Percentiles rank a stretch among this genome's conserved stretches.
These are phyloP conservation scores for Papiliotrema fonsecae DNA, from an alignment of 1,284 basidiomycete genomes.

Conservation along the genomic window DNA sequence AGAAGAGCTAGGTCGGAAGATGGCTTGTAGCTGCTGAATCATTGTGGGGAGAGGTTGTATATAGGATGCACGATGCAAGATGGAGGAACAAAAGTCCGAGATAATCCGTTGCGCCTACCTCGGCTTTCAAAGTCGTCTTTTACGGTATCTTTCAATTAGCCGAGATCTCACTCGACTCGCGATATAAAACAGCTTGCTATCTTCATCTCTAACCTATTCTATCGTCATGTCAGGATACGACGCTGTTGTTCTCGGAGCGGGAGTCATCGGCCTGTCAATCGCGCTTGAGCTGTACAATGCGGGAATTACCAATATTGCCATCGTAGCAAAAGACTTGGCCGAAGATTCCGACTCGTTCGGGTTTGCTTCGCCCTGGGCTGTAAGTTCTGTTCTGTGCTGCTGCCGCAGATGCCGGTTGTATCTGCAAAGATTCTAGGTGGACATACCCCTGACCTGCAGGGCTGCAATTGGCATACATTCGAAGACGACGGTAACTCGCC, in stretches of 20 bases:
- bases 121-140: no score
- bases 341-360: constrained; percentile 57
- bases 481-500: constrained; percentile 32
- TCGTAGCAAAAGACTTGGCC: constrained; percentile 64
- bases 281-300: constrained; percentile 48
- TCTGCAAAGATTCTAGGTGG: not conserved
- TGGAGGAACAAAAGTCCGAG: no score
- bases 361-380: constrained; percentile 68
- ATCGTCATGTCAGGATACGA: constrained; percentile 10
- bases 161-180: no score
- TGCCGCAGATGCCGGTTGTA: not conserved
- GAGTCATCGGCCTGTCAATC: constrained; percentile 50
- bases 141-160: no score
- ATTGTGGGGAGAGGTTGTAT: no score
- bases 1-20: not conserved
- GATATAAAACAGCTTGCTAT: no score
- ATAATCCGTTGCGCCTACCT: no score
- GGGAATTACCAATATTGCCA: constrained; percentile 55
- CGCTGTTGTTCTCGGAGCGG: constrained; percentile 41
- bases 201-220: no score
- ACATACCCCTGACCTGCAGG: constrained; percentile 44
- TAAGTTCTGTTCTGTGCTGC: constrained; percentile 13
- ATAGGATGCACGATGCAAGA: no score
- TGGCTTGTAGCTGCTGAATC: no score
- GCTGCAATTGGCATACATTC: constrained; percentile 65